Conservation (phyloP, 2,329 filamentous ascomycete genomes). For the Aspergillus ochraceus region DNA sequence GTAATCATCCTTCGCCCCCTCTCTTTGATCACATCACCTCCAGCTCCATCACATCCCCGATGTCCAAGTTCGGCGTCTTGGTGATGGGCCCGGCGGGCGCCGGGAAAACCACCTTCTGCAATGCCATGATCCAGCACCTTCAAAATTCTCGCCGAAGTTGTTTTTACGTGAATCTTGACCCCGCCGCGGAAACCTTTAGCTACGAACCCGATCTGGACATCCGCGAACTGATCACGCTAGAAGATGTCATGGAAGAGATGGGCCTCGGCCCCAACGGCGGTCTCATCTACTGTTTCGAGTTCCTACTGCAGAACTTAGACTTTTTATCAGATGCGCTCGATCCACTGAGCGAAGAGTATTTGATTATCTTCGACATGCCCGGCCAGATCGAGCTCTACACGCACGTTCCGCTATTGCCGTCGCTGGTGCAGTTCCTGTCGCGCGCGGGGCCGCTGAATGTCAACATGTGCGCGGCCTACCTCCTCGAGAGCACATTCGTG, state of each 20-base stretch:
- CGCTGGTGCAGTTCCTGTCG: conserved; percentile 77
- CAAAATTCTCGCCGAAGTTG: conserved; percentile 87
- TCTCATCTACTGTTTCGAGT: conserved; percentile 95
- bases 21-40: neutral
- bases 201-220: conserved; percentile 94
- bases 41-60: conserved; percentile 35
- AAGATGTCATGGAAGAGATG: conserved; percentile 96
- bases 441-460: conserved; percentile 80
- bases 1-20: neutral
- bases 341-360: conserved; percentile 85
- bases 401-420: conserved; percentile 88
- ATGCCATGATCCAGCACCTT: conserved; percentile 87
- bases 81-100: conserved; percentile 96
- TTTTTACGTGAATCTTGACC: conserved; percentile 98
- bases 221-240: conserved; percentile 87
- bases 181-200: conserved; percentile 87
- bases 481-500: conserved; percentile 94
- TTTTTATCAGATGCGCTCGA: conserved; percentile 85
- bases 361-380: conserved; percentile 98
- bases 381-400: conserved; percentile 99
- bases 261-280: conserved; percentile 87
- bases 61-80: conserved; percentile 93
- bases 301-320: conserved; percentile 89
- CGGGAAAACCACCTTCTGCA: conserved; percentile 97
- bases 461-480: conserved; percentile 87